Evolutionary conservation across 2,329 filamentous ascomycete species (phyloP), one percentile per base, ranked within the genome.

Genomic region (Leptodontidium sp.): DNA sequence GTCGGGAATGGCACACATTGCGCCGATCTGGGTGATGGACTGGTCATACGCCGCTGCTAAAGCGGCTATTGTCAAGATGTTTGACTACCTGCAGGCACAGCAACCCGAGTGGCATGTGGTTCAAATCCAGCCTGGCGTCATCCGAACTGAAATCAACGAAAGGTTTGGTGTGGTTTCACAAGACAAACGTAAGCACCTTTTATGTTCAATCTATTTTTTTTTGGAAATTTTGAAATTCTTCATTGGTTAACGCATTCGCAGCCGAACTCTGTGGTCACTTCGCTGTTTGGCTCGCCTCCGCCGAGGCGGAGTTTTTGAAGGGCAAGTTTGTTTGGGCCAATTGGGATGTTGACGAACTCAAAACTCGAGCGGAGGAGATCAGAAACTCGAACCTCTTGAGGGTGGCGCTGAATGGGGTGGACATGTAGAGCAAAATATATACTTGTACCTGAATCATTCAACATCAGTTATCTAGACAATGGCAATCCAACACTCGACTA

Each of bases 311-410:
- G 6, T 86, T 86, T 69, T 72, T 86, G 29, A 82, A 80, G 49
- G 78, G 81, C 2, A 83, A 81, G 61, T 82, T 82, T 32, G 73
- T 85, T 0, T 86, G 83, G 81, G 79, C 81, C 11, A 83, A 83
- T 32, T 87, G 84, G 84, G 85, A 87, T 73, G 80, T 85, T 0
- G 79, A 83, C 43, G 84, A 86, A 71, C 78, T 87, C 38, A 82
- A 82, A 72, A 75, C 77, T n/a, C 52, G 12, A 7, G 17, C 52
- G 35, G 17, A 57, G 7, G 52, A 35, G 12, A 38, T 57, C 14
- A 7, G 29, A 11, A 21, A n/a, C 29, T 57, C 52, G 3, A 57
- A 2, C 4, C 15, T 57, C 5, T 38, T 57, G 4, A 57, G 53
- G 12, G 29, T 38, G 9, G 29, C 29, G 7, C 11, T 57, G 29